These are phyloP conservation scores for Termitomyces sp. DNA, from an alignment of 768 basidiomycete genomes.

Conservation along the genomic window DNA sequence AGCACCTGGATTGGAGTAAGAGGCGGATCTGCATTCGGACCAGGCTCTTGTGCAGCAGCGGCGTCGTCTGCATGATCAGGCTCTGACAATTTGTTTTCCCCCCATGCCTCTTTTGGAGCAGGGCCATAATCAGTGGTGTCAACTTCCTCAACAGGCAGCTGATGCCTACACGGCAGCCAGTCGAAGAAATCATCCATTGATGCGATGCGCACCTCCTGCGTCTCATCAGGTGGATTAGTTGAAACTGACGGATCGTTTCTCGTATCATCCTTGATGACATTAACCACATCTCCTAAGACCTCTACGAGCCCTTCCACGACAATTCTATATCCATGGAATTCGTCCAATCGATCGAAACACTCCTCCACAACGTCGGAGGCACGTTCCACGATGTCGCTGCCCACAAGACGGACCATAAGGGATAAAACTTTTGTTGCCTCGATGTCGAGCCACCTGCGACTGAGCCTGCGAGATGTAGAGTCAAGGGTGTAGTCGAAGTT, in stretches of 20 bases:
- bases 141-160: constrained; percentile 29
- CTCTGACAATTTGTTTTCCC: constrained; percentile 26
- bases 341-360: constrained; percentile 94
- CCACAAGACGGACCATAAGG: constrained; percentile 83
- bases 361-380: constrained; percentile 96
- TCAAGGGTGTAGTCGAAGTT: constrained; percentile 98
- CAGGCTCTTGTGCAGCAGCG: constrained; percentile 24
- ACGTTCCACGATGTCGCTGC: constrained; percentile 80
- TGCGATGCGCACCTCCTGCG: neutral
- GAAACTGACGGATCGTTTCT: constrained; percentile 22
- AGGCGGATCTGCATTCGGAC: constrained; percentile 46
- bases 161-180: constrained; percentile 60
- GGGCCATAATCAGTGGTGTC: constrained; percentile 56
- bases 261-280: constrained; percentile 65
- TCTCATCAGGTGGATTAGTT: constrained; percentile 12
- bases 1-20: constrained; percentile 73
- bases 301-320: constrained; percentile 87
- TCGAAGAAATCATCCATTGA: constrained; percentile 53
- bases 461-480: constrained; percentile 80
- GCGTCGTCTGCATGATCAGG: constrained; percentile 18
- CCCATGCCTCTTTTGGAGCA: constrained; percentile 61
- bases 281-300: constrained; percentile 83
- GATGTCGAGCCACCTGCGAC: constrained; percentile 77
- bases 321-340: constrained; percentile 89
- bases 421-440: constrained; percentile 88